Conservation (phyloP, 208 protist genomes). For the Trichomonas vaginalis region DNA sequence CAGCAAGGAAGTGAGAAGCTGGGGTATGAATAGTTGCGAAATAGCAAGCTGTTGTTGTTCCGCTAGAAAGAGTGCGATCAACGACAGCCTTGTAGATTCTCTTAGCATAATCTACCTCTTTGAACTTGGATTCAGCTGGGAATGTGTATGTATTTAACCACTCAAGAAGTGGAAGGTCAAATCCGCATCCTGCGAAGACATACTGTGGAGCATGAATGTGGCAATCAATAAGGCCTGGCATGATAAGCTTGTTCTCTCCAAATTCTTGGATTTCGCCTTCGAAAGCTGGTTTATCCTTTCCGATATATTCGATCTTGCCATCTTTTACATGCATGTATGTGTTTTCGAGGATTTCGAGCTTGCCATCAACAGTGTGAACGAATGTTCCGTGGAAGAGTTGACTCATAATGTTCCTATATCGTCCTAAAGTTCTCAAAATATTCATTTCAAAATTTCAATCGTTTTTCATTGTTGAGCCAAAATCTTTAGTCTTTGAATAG, state of each 20-base stretch:
- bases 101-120: conserved; percentile 50
- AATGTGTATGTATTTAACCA: conserved; percentile 74
- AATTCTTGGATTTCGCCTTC: neutral
- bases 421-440: too few species aligned
- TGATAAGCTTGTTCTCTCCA: conserved; percentile 28
- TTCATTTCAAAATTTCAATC: too few species aligned
- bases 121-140: conserved; percentile 61
- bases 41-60: conserved; percentile 67
- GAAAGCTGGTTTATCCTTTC: neutral
- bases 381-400: neutral
- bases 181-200: conserved; percentile 56
- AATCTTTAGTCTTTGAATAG: too few species aligned
- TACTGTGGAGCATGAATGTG: conserved; percentile 66
- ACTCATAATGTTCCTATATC: too few species aligned
- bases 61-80: conserved; percentile 45
- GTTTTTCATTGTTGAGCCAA: too few species aligned
- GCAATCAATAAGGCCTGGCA: conserved; percentile 68
- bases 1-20: conserved; percentile 51
- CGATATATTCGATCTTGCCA: neutral
- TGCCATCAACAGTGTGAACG: neutral
- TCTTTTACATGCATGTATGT: neutral
- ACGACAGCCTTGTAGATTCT: neutral
- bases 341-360: neutral
- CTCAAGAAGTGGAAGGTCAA: conserved; percentile 57
- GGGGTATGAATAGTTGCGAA: conserved; percentile 66